These are phyloP conservation scores for Ciborinia camelliae DNA, from an alignment of 2,329 filamentous ascomycete genomes.

Conservation along the genomic window DNA sequence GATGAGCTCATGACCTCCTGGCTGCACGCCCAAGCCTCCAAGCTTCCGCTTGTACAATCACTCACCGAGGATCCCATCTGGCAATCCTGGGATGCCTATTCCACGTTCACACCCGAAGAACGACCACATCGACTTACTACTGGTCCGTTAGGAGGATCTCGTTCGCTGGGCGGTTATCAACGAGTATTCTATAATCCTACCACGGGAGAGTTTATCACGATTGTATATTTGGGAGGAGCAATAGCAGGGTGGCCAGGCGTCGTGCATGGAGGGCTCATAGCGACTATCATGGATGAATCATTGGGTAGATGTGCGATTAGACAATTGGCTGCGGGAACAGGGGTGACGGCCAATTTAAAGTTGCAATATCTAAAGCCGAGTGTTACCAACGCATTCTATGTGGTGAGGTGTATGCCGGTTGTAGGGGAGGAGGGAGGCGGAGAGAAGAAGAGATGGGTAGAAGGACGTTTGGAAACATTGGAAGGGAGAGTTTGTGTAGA, in stretches of 20 bases:
- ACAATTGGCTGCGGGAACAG: slow-evolving; percentile 46
- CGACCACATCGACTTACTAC: slow-evolving; percentile 40
- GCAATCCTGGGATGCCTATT: slow-evolving; percentile 44
- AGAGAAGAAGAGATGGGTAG: slow-evolving; percentile 44
- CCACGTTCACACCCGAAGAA: slow-evolving; percentile 26
- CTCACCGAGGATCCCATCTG: slow-evolving; percentile 45
- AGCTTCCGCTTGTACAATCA: slow-evolving; percentile 48
- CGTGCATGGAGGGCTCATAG: slow-evolving; percentile 67
- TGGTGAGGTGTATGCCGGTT: slow-evolving; percentile 51
- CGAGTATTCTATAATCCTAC: slow-evolving; percentile 60
- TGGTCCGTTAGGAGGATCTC: slow-evolving; percentile 43
- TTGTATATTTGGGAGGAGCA: slow-evolving; percentile 66
- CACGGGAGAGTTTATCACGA: slow-evolving; percentile 55
- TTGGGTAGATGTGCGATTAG: slow-evolving; percentile 60
- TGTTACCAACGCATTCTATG: slow-evolving; percentile 59
- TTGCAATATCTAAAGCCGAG: slow-evolving; percentile 62
- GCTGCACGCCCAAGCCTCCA: slow-evolving; percentile 44
- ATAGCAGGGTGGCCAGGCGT: slow-evolving; percentile 68
- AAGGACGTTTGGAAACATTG: slow-evolving; percentile 51
- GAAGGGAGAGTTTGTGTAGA: slow-evolving; percentile 57
- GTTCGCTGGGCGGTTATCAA: slow-evolving; percentile 50
- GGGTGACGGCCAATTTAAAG: slow-evolving; percentile 55
- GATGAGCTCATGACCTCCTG: slow-evolving; percentile 43
- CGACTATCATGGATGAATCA: slow-evolving; percentile 66
- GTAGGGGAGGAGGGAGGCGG: slow-evolving; percentile 31